Percentiles rank a stretch among this genome's conserved stretches.
These are phyloP conservation scores for Alternaria burnsii DNA, from an alignment of 2,329 filamentous ascomycete genomes.

Conservation along the genomic window DNA sequence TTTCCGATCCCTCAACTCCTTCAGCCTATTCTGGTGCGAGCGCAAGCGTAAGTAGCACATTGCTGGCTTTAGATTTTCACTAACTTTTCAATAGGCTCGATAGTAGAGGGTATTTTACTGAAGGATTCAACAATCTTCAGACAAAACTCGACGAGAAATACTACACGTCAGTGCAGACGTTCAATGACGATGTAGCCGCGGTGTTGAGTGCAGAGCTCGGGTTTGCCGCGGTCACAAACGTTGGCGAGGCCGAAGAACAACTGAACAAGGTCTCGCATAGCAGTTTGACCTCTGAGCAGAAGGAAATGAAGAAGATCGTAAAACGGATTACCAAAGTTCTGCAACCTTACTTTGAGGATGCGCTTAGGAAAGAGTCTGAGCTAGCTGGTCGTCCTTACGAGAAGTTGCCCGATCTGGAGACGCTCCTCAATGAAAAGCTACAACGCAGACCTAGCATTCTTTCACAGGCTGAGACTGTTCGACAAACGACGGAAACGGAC, in stretches of 20 bases:
- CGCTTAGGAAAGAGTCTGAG: conserved; percentile 82
- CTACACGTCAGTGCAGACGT: conserved; percentile 68
- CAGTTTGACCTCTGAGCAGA: conserved; percentile 68
- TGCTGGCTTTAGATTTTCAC: not conserved
- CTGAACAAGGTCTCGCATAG: conserved; percentile 53
- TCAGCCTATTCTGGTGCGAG: conserved; percentile 79
- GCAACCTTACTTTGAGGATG: conserved; percentile 78
- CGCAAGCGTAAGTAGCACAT: conserved; percentile 74
- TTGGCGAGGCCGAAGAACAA: conserved; percentile 54
- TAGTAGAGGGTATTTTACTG: conserved; percentile 62
- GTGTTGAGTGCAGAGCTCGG: conserved; percentile 65
- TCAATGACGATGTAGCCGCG: conserved; percentile 65
- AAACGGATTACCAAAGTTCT: conserved; percentile 88
- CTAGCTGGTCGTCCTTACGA: conserved; percentile 75
- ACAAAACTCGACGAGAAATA: conserved; percentile 63
- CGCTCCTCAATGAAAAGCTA: conserved; percentile 73
- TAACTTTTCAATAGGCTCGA: conserved; percentile 47
- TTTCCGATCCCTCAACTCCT: conserved; percentile 85
- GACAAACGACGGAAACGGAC: conserved; percentile 32
- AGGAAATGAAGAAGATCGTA: conserved; percentile 82
- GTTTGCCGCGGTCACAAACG: conserved; percentile 55
- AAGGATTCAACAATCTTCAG: conserved; percentile 63
- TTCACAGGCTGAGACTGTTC: conserved; percentile 33
- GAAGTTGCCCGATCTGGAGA: conserved; percentile 76
- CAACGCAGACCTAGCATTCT: conserved; percentile 56